Evolutionary conservation across 176 grass and related monocot species (phyloP).

Genomic region (Eragrostis nindensis): DNA sequence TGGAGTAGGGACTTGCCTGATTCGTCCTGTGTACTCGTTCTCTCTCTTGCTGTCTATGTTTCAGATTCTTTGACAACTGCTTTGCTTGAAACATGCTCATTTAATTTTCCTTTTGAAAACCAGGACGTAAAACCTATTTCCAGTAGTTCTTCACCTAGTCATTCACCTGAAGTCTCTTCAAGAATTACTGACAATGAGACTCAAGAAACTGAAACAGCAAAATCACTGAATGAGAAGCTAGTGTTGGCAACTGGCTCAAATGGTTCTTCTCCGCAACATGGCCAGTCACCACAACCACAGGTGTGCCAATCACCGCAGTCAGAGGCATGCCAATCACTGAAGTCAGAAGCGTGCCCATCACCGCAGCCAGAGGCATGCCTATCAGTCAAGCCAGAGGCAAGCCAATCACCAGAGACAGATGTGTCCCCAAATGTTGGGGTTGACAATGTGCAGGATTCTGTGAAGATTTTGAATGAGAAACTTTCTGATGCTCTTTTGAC

Average conservation of each 20-base stretch:
- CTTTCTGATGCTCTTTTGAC: slow-evolving; percentile 81
- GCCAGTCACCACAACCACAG: slow-evolving; percentile 31
- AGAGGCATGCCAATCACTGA: too few species aligned
- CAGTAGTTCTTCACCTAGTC: slow-evolving; percentile 46
- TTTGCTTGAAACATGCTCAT: slow-evolving; percentile 37
- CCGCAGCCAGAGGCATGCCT: slow-evolving; percentile 24
- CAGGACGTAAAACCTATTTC: slow-evolving; percentile 51
- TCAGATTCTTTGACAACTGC: slow-evolving; percentile 13
- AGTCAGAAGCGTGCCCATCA: too few species aligned
- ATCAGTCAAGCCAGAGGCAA: slow-evolving; percentile 28
- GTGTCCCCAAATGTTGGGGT: slow-evolving; percentile 34
- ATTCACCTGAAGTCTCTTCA: slow-evolving; percentile 52
- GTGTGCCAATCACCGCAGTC: not conserved
- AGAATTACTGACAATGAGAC: slow-evolving; percentile 47
- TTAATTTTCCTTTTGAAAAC: slow-evolving; percentile 13
- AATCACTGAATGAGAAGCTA: slow-evolving; percentile 51
- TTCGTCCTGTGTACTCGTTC: not conserved
- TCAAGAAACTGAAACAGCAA: slow-evolving; percentile 43
- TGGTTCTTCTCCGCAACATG: slow-evolving; percentile 51
- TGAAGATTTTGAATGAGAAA: slow-evolving; percentile 85
- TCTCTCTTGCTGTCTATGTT: not conserved
- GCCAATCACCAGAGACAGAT: slow-evolving; percentile 37
- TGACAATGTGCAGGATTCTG: slow-evolving; percentile 52
- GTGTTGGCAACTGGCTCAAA: slow-evolving; percentile 15
- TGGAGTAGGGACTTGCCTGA: slow-evolving; percentile 5